Conservation (phyloP, 352 stramenopile species). For the Globisporangium apiculatum region DNA sequence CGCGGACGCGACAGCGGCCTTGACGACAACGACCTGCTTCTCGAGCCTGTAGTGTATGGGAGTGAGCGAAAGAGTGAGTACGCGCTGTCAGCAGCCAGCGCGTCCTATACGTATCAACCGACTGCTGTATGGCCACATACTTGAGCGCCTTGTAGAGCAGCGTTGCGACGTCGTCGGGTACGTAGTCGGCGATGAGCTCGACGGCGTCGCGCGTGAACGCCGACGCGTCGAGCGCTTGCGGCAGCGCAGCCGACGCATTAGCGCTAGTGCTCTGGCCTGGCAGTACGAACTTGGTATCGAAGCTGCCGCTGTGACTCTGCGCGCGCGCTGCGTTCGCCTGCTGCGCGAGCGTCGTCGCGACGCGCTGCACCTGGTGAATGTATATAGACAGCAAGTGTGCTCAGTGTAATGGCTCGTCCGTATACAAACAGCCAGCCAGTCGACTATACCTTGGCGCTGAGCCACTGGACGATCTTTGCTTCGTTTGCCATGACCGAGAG, state of each 20-base stretch:
- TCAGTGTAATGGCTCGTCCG: no score
- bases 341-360: slow-evolving; percentile 30
- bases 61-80: not conserved
- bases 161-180: slow-evolving; percentile 33
- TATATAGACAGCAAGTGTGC: not conserved
- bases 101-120: no score
- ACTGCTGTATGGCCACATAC: slow-evolving; percentile 15
- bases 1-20: slow-evolving; percentile 1
- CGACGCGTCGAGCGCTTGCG: slow-evolving; percentile 1
- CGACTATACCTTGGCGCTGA: slow-evolving; percentile 31
- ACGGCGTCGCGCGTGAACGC: slow-evolving; percentile 35
- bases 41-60: slow-evolving; percentile 17
- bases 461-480: slow-evolving; percentile 42
- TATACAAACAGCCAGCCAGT: no score
- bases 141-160: slow-evolving; percentile 43
- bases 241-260: not conserved
- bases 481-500: slow-evolving; percentile 57
- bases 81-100: not conserved
- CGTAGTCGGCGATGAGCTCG: slow-evolving; percentile 50
- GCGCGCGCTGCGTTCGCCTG: slow-evolving; percentile 19
- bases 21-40: slow-evolving; percentile 16
- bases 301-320: slow-evolving; percentile 15
- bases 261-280: not conserved
- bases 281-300: slow-evolving; percentile 22
- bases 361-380: slow-evolving; percentile 19